These are phyloP conservation scores for Aspergillus sp. DNA, from an alignment of 2,329 filamentous ascomycete genomes.

Conservation along the genomic window DNA sequence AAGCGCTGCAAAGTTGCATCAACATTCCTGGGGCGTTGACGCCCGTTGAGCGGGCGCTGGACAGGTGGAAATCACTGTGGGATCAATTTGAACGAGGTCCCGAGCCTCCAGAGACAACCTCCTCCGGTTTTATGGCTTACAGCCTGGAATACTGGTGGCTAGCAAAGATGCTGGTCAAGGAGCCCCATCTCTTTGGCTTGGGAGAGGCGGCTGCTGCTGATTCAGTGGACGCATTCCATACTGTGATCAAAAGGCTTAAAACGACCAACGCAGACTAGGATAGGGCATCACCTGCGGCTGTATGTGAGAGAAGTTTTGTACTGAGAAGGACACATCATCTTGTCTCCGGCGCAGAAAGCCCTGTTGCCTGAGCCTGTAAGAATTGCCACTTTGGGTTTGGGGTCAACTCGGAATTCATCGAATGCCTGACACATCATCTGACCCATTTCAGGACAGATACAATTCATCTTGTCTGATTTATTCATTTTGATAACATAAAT, in stretches of 20 bases:
- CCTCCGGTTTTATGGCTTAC: not conserved
- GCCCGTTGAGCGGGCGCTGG: not conserved
- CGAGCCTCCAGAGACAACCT: not conserved
- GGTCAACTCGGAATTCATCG: no score
- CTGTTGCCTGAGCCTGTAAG: no score
- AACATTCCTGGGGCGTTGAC: not conserved
- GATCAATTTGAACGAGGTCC: not conserved
- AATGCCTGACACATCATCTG: no score
- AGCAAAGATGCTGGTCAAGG: not conserved
- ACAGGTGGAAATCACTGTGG: constrained; percentile 1
- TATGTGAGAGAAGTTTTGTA: no score
- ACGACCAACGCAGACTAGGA: no score
- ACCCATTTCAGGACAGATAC: no score
- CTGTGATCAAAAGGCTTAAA: not conserved
- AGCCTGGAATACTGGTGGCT: constrained; percentile 2
- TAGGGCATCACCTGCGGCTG: no score
- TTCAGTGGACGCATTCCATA: not conserved
- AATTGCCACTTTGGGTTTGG: no score
- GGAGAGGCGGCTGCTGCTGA: not conserved
- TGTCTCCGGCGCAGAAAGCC: no score
- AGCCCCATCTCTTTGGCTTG: not conserved
- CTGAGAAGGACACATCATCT: no score
- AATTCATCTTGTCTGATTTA: no score
- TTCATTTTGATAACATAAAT: no score
- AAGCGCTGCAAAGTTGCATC: not conserved